A percentile compares a stretch with the other conserved stretches of the same genome.
phyloP scores from a whole-genome alignment of 495 filamentous ascomycete genomes.

The Rhizodiscina lignyota region DNA sequence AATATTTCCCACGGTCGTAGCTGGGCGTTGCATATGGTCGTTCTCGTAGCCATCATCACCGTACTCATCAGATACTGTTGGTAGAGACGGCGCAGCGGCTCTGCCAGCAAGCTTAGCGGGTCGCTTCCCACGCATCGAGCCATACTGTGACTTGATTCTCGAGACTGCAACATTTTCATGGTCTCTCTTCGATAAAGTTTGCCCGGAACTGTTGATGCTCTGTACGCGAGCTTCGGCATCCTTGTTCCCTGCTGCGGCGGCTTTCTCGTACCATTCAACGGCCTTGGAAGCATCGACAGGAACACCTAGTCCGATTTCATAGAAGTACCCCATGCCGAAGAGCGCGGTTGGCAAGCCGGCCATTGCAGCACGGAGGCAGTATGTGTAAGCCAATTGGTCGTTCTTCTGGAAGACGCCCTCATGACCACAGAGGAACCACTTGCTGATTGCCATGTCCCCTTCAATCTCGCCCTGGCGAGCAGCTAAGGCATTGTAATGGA shows the following conservation, averaged over 20 bases:
- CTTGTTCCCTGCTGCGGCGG: slow-evolving; percentile 79
- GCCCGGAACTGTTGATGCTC: slow-evolving; percentile 49
- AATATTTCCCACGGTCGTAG: slow-evolving; percentile 4
- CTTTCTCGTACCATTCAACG: slow-evolving; percentile 76
- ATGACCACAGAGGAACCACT: slow-evolving; percentile 95
- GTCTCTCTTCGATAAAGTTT: slow-evolving; percentile 73
- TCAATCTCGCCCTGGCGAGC: slow-evolving; percentile 78
- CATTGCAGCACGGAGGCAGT: slow-evolving; percentile 71
- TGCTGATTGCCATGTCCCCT: slow-evolving; percentile 90
- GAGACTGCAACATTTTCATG: slow-evolving; percentile 83
- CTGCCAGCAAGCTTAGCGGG: slow-evolving; percentile 43
- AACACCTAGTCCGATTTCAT: slow-evolving; percentile 87
- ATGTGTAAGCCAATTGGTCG: slow-evolving; percentile 79
- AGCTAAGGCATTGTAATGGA: slow-evolving; percentile 92
- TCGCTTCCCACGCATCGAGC: slow-evolving; percentile 59
- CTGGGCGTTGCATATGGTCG: slow-evolving; percentile 3
- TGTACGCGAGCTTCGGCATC: slow-evolving; percentile 73
- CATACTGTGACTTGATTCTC: slow-evolving; percentile 84
- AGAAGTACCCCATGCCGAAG: slow-evolving; percentile 95
- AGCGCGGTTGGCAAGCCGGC: slow-evolving; percentile 75
- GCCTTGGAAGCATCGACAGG: slow-evolving; percentile 69
- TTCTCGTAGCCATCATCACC: not conserved
- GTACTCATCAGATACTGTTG: slow-evolving; percentile 5
- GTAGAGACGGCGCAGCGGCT: slow-evolving; percentile 13
- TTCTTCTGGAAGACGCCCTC: slow-evolving; percentile 88